Conservation (phyloP, 2,329 filamentous ascomycete species). For the Trichothecium roseum region DNA sequence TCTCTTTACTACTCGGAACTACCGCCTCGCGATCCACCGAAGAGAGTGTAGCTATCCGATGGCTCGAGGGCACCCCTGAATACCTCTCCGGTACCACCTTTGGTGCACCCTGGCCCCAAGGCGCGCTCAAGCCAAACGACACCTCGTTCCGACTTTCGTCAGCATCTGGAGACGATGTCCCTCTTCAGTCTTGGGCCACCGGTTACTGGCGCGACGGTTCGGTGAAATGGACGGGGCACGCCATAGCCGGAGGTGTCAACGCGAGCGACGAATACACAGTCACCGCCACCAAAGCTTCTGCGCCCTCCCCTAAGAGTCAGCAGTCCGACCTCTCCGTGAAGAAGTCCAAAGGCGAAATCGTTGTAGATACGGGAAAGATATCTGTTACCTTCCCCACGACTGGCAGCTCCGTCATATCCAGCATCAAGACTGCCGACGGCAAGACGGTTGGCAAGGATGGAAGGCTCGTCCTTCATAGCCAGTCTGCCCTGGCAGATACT, state of each 20-base stretch:
- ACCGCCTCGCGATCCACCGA: neutral
- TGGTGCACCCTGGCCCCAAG: slow-evolving; percentile 27
- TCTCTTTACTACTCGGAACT: no score
- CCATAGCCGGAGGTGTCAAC: slow-evolving; percentile 30
- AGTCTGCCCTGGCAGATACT: slow-evolving; percentile 32
- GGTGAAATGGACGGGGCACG: slow-evolving; percentile 50
- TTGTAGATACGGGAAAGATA: slow-evolving; percentile 34
- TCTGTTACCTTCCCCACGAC: slow-evolving; percentile 29
- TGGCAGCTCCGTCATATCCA: slow-evolving; percentile 26
- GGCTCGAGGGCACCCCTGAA: slow-evolving; percentile 23
- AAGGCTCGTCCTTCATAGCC: slow-evolving; percentile 41
- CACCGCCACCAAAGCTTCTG: slow-evolving; percentile 8
- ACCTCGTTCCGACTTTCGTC: slow-evolving; percentile 18
- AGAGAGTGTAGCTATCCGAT: slow-evolving; percentile 14
- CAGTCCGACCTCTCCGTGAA: slow-evolving; percentile 4
- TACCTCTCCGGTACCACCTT: slow-evolving; percentile 24
- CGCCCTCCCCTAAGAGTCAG: neutral
- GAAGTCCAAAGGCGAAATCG: slow-evolving; percentile 17
- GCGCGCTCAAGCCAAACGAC: slow-evolving; percentile 19
- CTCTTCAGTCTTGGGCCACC: slow-evolving; percentile 39
- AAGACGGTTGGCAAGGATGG: slow-evolving; percentile 34
- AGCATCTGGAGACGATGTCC: slow-evolving; percentile 5
- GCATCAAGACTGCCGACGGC: slow-evolving; percentile 27
- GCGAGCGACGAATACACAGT: slow-evolving; percentile 30
- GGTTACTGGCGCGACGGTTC: slow-evolving; percentile 50